Base-by-base conservation (phyloP, 306 rosid genomes). In the Fragaria iinumae region DNA sequence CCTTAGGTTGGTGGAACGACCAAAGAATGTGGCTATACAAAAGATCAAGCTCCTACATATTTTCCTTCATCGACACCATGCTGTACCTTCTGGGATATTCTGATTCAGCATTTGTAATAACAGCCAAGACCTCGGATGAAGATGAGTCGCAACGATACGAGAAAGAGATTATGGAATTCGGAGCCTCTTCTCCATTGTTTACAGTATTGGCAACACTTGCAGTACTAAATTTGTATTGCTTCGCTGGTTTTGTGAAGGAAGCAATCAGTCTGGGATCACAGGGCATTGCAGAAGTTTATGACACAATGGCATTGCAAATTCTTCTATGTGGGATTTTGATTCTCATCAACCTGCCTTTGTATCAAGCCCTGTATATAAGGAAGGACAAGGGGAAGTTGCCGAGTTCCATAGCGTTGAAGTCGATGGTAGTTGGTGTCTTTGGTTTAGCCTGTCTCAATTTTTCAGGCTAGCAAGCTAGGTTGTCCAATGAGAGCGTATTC, bases 1-100 rank as follows among this genome's bases (percentile, higher is more conserved):
- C 79, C 10, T 41, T 66, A 18, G 95, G 90, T 16, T 93, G 98
- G 96, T 91, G 93, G 98, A 90, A 93, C 86, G 87, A 89, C 1
- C 86, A 78, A 60, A 38, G 95, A 18, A 91, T 93, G 20, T 84
- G 95, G 88, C 79, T 91, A 0, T 93, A 87, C 79, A 85, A 84
- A 77, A 84, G 95, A 80, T 80, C 87, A 71, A 84, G 87, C 63
- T 88, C 93, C 57, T 88, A 81, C 75, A 77, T 88, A 32, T 88
- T 88, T 83, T 87, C 88, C 20, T 79, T 83, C 52, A 29, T 78
- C 14, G 93, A 91, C 79, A 80, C 81, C 8, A 49, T 84, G 39
- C 72, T 88, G 49, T 83, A 83, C 83, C 21, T 10, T n/a, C 57
- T 87, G 0, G 93, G 98, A 0, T 62, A 83, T 70, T 74, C 85